Percentiles rank a stretch among this genome's conserved stretches.
Evolutionary conservation across 768 basidiomycete genomes (phyloP).

Genomic region (Saitozyma sp.): DNA sequence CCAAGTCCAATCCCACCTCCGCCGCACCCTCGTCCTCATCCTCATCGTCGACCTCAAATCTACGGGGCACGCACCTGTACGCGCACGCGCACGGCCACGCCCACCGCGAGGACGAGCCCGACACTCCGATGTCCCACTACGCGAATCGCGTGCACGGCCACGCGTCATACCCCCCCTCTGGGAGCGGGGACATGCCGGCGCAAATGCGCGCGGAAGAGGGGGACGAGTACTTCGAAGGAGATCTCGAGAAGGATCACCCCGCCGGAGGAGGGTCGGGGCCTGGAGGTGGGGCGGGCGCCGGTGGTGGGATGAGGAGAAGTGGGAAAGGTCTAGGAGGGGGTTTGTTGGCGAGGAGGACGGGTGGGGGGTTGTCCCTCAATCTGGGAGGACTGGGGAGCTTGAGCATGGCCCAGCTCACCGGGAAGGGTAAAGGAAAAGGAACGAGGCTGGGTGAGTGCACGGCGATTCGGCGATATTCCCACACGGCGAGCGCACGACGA

Average conservation of each 20-base stretch:
- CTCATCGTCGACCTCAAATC: not conserved
- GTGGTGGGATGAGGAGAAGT: conserved; percentile 5
- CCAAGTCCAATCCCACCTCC: not conserved
- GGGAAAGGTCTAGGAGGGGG: conserved; percentile 3
- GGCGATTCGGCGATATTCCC: no score
- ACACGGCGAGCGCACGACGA: no score
- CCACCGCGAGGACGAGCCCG: conserved; percentile 20
- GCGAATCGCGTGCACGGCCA: conserved; percentile 13
- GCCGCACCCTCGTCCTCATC: not conserved
- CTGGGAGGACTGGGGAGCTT: no score
- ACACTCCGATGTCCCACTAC: conserved; percentile 35
- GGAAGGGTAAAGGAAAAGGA: no score
- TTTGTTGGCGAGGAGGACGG: not conserved
- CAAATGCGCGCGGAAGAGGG: not conserved
- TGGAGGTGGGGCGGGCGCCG: not conserved
- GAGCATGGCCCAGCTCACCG: no score
- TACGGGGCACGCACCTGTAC: no score
- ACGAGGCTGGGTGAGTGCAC: no score
- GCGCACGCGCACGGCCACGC: not conserved
- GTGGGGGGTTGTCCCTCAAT: no score
- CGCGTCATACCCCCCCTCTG: no score
- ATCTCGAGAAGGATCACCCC: not conserved
- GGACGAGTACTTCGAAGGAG: not conserved
- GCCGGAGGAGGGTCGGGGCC: conserved; percentile 7
- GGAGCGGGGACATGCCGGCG: no score